Base-by-base conservation (phyloP, 2,329 filamentous ascomycete genomes). In the Nakataea oryzae region DNA sequence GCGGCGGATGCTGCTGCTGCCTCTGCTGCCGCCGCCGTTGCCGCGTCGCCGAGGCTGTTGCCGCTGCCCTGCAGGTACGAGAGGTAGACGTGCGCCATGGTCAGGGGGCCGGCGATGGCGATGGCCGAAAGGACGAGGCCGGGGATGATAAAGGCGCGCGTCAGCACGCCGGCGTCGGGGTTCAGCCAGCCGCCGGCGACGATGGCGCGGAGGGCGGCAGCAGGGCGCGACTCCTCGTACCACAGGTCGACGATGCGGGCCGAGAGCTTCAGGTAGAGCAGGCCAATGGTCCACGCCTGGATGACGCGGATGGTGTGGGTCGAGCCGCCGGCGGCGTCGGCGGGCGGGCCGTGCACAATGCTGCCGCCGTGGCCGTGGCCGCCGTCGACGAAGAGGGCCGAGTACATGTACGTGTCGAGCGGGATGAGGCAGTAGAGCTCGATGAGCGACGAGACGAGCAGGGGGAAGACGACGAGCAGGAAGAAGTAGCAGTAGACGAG, bases 361-460 rank as follows among this genome's bases (percentile, higher is more conserved):
- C 70, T 58, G 62, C 73, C 54, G 64, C 72, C 57, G 65, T 69
- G 11, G 17, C 5, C 72, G 69, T 27, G 73, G 67, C 26, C 27
- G 55, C 17, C 26, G 65, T 63, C 7, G 62, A 62, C 17, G 1
- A 68, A 61, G 9, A 67, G 54, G 12, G 62, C 62, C 55, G 70
- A 67, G 65, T 84, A 80, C 73, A 90, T 81, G 70, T 93, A 91
- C 0, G 91, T 93, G 71, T 96, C 90, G 3, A 96, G 76, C 0
- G 95, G 95, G 60, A 97, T 83, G 65, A 96, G 83, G 63, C 96
- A 75, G 74, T 97, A 99, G 54, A 97, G 82, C 73, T 99, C 93
- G 64, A 96, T 84, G 14, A 96, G 73, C 1, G 91, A 78, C 0
- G 92, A 89, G 64, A 93, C 86, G 13, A 96, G 77, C 1, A 93